Percentiles rank a stretch among this genome's conserved stretches.
These are phyloP conservation scores for Pelargonium citronellum DNA, from an alignment of 441 rosid genomes.

Conservation along the genomic window DNA sequence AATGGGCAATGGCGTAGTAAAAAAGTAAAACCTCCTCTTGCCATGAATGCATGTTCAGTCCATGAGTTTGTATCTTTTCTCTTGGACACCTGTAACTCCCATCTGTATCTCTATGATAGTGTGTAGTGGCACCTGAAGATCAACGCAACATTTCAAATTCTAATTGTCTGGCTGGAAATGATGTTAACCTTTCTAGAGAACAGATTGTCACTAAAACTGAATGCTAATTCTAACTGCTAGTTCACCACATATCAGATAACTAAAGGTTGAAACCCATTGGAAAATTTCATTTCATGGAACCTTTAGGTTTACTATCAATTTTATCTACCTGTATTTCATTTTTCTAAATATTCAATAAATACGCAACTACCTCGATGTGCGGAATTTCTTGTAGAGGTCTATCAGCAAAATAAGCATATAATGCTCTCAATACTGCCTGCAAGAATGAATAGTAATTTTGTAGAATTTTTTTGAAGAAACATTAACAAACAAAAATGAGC, in stretches of 20 bases:
- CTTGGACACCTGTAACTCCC: constrained; percentile 3
- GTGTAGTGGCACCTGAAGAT: not conserved
- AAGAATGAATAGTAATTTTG: constrained; percentile 3
- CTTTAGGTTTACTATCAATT: not conserved
- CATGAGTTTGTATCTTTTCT: constrained; percentile 6
- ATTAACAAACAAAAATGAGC: constrained; percentile 1
- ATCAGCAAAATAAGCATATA: constrained; percentile 95
- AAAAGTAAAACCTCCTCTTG: not conserved
- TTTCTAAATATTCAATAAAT: constrained; percentile 6
- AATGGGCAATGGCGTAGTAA: too few relatives aligned
- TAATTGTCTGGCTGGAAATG: too few relatives aligned
- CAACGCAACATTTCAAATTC: not conserved
- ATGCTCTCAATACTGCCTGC: constrained; percentile 96
- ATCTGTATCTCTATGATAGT: constrained; percentile 5
- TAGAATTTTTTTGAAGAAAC: not conserved
- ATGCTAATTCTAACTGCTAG: not conserved
- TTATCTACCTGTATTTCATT: not conserved
- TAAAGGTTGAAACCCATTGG: not conserved
- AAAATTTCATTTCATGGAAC: too few relatives aligned
- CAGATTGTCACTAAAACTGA: not conserved
- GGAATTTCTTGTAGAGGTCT: constrained; percentile 97
- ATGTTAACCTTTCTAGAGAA: not conserved
- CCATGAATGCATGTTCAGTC: not conserved
- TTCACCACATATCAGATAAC: not conserved
- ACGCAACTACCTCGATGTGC: constrained; percentile 67